phyloP scores from a whole-genome alignment of 225 moss, liverwort and hornwort genomes.

The Marchantia polymorpha region DNA sequence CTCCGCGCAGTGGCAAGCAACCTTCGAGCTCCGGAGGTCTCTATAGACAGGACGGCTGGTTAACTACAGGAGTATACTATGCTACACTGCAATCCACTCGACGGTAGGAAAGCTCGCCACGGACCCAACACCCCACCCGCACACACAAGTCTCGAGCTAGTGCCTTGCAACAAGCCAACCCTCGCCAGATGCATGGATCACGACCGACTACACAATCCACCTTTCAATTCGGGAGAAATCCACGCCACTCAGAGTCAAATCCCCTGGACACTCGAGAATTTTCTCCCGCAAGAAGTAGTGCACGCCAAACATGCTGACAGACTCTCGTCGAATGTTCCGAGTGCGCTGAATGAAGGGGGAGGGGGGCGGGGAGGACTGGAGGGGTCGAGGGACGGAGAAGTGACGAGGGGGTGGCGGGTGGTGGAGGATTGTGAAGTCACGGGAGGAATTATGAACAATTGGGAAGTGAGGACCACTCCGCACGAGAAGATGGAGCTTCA shows the following conservation, averaged over 20 bases:
- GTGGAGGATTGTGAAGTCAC: no score
- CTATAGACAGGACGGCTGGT: conserved; percentile 7
- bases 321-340: neutral
- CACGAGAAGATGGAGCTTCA: neutral
- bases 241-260: neutral
- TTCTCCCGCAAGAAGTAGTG: neutral
- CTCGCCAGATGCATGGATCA: neutral
- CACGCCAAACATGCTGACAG: neutral
- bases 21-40: neutral
- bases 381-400: no score
- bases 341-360: neutral
- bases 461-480: neutral
- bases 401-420: neutral
- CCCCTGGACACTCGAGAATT: neutral
- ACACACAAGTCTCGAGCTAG: no score
- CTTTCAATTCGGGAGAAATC: neutral
- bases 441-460: neutral
- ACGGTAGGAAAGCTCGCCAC: neutral
- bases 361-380: neutral
- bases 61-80: neutral
- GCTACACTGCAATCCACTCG: neutral
- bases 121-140: neutral
- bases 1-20: neutral
- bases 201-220: no score
- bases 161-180: conserved; percentile 5